Percentiles rank a stretch among this genome's conserved stretches.
Conservation (phyloP, 2,329 filamentous ascomycete genomes). For the Tolypocladium guangdongense region DNA sequence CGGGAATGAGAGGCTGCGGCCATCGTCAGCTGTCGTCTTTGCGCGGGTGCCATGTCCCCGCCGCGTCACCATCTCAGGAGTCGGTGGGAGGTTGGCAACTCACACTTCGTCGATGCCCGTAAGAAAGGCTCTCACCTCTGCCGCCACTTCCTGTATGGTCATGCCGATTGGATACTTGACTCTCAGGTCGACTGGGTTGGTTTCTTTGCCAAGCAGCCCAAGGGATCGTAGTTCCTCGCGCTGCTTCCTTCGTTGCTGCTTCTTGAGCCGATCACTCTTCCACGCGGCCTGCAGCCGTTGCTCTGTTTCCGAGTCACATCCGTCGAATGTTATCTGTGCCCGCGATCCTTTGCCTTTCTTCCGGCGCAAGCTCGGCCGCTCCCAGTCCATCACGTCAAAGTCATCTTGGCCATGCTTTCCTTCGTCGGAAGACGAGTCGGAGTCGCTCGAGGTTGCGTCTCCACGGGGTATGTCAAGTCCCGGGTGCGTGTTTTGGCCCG, state of each 20-base stretch:
- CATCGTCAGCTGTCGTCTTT: slow-evolving; percentile 3
- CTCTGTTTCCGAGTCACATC: slow-evolving; percentile 58
- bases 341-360: slow-evolving; percentile 54
- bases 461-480: too few relatives aligned
- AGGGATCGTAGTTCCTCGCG: slow-evolving; percentile 57
- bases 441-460: background rate
- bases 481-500: background rate
- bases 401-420: slow-evolving; percentile 37
- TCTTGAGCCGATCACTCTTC: slow-evolving; percentile 59
- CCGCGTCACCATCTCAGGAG: background rate
- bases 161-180: slow-evolving; percentile 66
- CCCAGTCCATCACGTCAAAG: slow-evolving; percentile 79
- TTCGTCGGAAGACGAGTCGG: background rate
- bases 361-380: slow-evolving; percentile 52
- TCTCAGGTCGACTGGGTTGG: slow-evolving; percentile 47
- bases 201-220: slow-evolving; percentile 52
- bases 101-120: slow-evolving; percentile 51
- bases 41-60: background rate
- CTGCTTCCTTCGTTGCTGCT: slow-evolving; percentile 57
- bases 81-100: slow-evolving; percentile 14
- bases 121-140: slow-evolving; percentile 65
- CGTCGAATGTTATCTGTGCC: slow-evolving; percentile 37
- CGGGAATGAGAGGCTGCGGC: slow-evolving; percentile 56
- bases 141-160: slow-evolving; percentile 55
- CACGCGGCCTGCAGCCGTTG: slow-evolving; percentile 46